Base-by-base conservation (phyloP, 2,329 filamentous ascomycete species). In the Fusarium illudens region DNA sequence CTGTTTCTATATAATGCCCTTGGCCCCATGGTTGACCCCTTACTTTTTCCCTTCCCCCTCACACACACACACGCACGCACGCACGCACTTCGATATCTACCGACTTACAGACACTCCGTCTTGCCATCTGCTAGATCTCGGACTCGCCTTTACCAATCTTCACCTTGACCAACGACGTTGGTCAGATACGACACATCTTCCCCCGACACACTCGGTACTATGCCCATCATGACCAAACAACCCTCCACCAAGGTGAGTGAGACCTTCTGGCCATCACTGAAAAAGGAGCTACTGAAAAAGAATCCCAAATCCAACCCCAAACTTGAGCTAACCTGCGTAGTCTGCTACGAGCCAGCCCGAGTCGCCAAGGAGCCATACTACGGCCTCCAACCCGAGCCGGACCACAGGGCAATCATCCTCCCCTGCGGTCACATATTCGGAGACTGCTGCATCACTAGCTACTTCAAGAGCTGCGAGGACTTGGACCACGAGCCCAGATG, bases 351-450 rank as follows among this genome's bases (percentile, higher is more conserved):
- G 3, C 2, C 20, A 9, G 46, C 57, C 7, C 20, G 32, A 3
- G 17, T 66, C n/a, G 39, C 9, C 25, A 10, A 15, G 22, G 5
- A 3, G 15, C 39, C 15, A 12, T 46, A 46, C 17, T 4, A 5
- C n/a, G n/a, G 6, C 10, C 10, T 27, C 6, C 9, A 11, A 9
- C 15, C 10, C 10, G 5, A 32, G 10, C 19, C 13, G 12, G 22
- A 12, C 11, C 37, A 53, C 1, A 17, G 19, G 25, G 60, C 60
- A 0, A 32, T 4, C 10, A 29, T 65, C 4, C 17, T 68, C 0
- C 32, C 51, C 11, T 65, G 65, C 5, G 60, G 46, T 0, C 65
- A 68, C 10, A 68, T 67, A 1, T 39, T 68, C n/a, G 65, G 65
- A 2, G n/a, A 27, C 13, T 10, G n/a, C 0, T 67, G 65, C 37